Base-by-base conservation (phyloP, 176 grass and related monocot genomes). In the Carex parvula region DNA sequence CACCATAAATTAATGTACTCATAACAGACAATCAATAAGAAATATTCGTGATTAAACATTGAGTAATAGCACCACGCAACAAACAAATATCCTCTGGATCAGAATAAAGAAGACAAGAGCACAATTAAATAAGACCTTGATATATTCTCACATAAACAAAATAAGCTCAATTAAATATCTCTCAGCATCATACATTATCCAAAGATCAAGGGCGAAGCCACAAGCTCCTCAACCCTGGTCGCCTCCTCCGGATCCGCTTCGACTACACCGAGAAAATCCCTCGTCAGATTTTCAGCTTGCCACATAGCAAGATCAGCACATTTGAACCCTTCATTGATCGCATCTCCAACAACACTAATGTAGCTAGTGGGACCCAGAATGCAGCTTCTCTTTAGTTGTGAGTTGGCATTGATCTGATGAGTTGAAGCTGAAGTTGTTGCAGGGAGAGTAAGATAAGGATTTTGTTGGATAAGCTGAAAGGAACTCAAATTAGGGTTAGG, bases 231-330 rank as follows among this genome's bases (percentile, higher is more conserved):
- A 3, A 88, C 89, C 61, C 87, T 67, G 6, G 84, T 54, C 6
- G 78, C 35, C 10, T 81, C 83, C 13, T 59, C 82, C 14, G 61
- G 13, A 8, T 84, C 73, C 1, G 33, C 81, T n/a, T 70, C 14
- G 4, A 14, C 75, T 48, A 87, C 60, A 29, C 92, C 92, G 15
- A 98, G 92, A 87, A 95, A 98, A 85, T 98, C 91, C 80, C 89
- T 91, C 17, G 96, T 99, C n/a, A 90, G 84, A 15, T 85, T 85
- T 52, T 74, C 61, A n/a, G 84, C 83, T 22, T 79, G 85, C 85
- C 91, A 84, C 26, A 81, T 79, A 69, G 89, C 54, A 18, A 90
- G 85, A 10, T 83, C 84, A 50, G 83, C 79, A 39, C 8, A 79
- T 15, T 81, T 54, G 64, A 92, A 85, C 11, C 70, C 71, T 21